Evolutionary conservation across 768 basidiomycete species (phyloP), one percentile per base, ranked within the genome.

Genomic region (Inosperma sp.): DNA sequence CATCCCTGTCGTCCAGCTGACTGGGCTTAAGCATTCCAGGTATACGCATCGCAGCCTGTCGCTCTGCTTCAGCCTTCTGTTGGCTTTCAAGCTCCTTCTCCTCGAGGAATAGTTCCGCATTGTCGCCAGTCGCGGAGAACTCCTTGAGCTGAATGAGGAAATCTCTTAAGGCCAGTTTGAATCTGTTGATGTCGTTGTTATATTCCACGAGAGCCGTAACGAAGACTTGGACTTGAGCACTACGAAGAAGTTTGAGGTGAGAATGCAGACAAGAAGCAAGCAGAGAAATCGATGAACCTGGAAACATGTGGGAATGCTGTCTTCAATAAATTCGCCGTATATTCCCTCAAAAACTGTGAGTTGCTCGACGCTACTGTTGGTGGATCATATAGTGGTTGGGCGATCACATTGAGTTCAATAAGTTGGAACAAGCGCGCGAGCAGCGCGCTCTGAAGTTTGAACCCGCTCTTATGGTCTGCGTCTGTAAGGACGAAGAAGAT

Each of bases 61-160:
- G 85, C 69, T 96, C 93, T 53, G 83, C 87, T 57, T 87, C 81
- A 0, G 81, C 83, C 71, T 88, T 86, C 66, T 73, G 76, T 64
- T 84, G 80, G 17, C 77, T 75, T 67, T 95, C 95, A 3, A 81
- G 79, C 66, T 97, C 94, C 69, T 93, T 95, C 70, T 98, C 96
- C 62, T 97, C 95, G 58, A 92, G 74, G 72, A 77, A 97, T 30
- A 97, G 74, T 57, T 97, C 96, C 7, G 93, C 73, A 56, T 95
- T 94, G 62, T 96, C 93, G 5, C 86, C 89, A 5, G 69, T n/a
- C n/a, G n/a, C 66, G 3, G 92, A 93, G 73, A 96, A 98, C 69
- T 98, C 96, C 66, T 96, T 96, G 55, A 99, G 82, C 59, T 93
- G 89, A 59, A 99, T 92, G 49, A 99, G 82, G 85, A 98, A 99